Percentiles rank a stretch among this genome's conserved stretches.
Evolutionary conservation across 805 yeast genomes (phyloP).

Genomic region (Wickerhamiella vanderwaltii): DNA sequence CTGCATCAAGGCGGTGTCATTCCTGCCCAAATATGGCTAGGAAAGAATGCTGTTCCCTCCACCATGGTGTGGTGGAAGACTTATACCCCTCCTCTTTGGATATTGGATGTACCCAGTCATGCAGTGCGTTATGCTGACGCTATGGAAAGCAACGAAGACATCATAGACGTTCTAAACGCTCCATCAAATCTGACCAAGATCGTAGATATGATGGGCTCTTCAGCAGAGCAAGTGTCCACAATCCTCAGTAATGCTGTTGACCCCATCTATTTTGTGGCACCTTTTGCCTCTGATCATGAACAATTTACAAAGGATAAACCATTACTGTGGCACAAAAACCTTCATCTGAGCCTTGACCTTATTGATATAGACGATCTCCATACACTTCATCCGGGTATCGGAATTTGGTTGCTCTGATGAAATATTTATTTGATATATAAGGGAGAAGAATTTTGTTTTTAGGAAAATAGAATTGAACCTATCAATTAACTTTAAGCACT

Average conservation of each 20-base stretch:
- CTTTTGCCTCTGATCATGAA: constrained; percentile 25
- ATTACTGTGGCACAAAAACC: constrained; percentile 21
- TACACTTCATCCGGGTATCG: constrained; percentile 46
- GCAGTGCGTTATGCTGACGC: constrained; percentile 22
- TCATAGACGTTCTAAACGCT: background rate
- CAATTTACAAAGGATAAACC: background rate
- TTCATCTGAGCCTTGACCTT: constrained; percentile 65
- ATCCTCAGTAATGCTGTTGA: constrained; percentile 17
- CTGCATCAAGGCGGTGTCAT: constrained; percentile 87
- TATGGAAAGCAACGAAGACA: background rate
- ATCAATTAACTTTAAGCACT: background rate
- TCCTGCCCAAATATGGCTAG: constrained; percentile 38
- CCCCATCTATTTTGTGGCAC: constrained; percentile 30
- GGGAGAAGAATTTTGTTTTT: background rate
- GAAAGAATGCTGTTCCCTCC: constrained; percentile 21
- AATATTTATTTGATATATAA: constrained; percentile 1
- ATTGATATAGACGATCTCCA: constrained; percentile 38
- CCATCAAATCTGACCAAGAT: constrained; percentile 18
- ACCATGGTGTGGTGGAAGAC: constrained; percentile 82
- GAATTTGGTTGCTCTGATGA: constrained; percentile 17
- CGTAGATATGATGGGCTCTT: constrained; percentile 42
- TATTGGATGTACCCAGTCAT: constrained; percentile 33
- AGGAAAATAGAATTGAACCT: background rate
- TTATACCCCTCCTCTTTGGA: constrained; percentile 87
- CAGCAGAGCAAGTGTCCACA: constrained; percentile 22